Percentiles rank a stretch among this genome's conserved stretches.
These are phyloP conservation scores for Zelopaecilomyces penicillatus DNA, from an alignment of 2,329 filamentous ascomycete species.

Conservation along the genomic window DNA sequence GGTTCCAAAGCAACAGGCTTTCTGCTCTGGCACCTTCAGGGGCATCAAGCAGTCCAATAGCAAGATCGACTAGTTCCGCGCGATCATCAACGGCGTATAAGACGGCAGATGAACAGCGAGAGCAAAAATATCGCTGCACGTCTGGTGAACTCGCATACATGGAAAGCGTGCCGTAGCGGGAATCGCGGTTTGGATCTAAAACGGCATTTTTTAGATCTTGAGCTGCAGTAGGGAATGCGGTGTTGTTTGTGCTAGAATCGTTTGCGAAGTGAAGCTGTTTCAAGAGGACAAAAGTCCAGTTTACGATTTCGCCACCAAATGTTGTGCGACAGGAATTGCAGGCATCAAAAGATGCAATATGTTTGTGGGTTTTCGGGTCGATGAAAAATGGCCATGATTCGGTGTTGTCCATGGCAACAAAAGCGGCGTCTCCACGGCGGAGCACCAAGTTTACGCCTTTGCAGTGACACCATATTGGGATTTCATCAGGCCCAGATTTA, in stretches of 20 bases:
- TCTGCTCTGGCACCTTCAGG: slow-evolving; percentile 39
- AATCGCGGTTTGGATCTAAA: slow-evolving; percentile 18
- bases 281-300: slow-evolving; percentile 37
- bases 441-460: slow-evolving; percentile 36
- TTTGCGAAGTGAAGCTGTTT: slow-evolving; percentile 27
- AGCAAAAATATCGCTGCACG: slow-evolving; percentile 41
- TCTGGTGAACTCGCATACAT: slow-evolving; percentile 35
- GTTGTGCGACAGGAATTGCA: slow-evolving; percentile 40
- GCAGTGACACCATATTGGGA: slow-evolving; percentile 38
- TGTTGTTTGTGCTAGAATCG: background rate
- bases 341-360: slow-evolving; percentile 30
- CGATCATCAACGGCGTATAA: slow-evolving; percentile 35
- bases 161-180: slow-evolving; percentile 32
- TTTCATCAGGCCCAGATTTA: slow-evolving; percentile 12
- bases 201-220: slow-evolving; percentile 26
- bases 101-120: slow-evolving; percentile 35
- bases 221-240: slow-evolving; percentile 8
- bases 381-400: slow-evolving; percentile 33
- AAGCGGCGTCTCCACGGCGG: slow-evolving; percentile 20
- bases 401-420: slow-evolving; percentile 17
- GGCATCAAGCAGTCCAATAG: slow-evolving; percentile 35
- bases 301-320: slow-evolving; percentile 32
- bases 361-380: slow-evolving; percentile 33
- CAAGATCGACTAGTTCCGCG: slow-evolving; percentile 33
- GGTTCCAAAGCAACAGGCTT: slow-evolving; percentile 32